Evolutionary conservation across 192 early-diverging fungal genomes (phyloP).

Genomic region (Podochytrium sp.): DNA sequence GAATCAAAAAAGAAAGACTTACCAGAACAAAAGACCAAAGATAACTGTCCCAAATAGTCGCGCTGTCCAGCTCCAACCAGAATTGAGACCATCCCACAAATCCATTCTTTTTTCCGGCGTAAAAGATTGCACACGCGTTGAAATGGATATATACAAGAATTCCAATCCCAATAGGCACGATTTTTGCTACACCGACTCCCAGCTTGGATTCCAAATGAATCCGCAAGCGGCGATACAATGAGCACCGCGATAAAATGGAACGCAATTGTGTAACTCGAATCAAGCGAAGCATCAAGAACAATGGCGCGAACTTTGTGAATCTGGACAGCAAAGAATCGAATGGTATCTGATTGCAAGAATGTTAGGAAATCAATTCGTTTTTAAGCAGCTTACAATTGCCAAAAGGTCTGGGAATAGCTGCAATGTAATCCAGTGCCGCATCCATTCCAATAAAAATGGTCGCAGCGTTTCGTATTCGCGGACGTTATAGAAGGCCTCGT

Average conservation of each 20-base stretch:
- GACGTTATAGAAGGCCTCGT: not conserved
- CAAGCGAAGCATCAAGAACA: not conserved
- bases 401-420: constrained; percentile 12
- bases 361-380: not conserved
- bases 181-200: constrained; percentile 1
- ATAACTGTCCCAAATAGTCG: not conserved
- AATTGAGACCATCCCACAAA: constrained; percentile 6
- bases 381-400: not conserved
- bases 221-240: not conserved
- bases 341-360: not conserved
- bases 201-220: not conserved
- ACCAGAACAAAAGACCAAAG: constrained; percentile 8
- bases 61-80: not conserved
- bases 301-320: not conserved
- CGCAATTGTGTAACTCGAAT: not conserved
- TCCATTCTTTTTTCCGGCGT: constrained; percentile 6
- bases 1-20: too few species aligned
- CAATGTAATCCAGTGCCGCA: not conserved
- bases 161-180: not conserved
- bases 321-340: not conserved
- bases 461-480: constrained; percentile 7
- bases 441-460: constrained; percentile 3
- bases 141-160: constrained; percentile 33
- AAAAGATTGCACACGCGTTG: constrained; percentile 30
- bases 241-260: not conserved